These are phyloP conservation scores for Chionographis japonica DNA, from an alignment of 106 monocot genomes.

Conservation along the genomic window DNA sequence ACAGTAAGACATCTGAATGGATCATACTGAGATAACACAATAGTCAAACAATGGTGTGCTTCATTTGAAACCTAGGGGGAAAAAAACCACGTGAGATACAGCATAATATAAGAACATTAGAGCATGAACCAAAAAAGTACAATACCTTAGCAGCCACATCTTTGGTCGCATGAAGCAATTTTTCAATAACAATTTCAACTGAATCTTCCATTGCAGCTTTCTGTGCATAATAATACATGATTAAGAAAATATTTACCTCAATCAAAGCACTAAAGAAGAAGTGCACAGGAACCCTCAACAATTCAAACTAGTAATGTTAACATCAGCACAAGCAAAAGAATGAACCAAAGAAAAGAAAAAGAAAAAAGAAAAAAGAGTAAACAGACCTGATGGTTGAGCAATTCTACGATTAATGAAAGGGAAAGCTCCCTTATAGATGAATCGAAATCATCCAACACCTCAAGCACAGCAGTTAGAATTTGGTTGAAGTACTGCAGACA, in stretches of 20 bases:
- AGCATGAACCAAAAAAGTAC: slow-evolving; percentile 5
- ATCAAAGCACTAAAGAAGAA: no score
- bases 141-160: slow-evolving; percentile 72
- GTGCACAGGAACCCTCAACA: neutral
- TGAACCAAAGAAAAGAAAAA: neutral
- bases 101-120: neutral
- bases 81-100: neutral
- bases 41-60: slow-evolving; percentile 70
- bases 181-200: slow-evolving; percentile 91
- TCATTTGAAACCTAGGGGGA: slow-evolving; percentile 81
- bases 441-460: slow-evolving; percentile 81
- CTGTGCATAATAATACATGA: slow-evolving; percentile 23
- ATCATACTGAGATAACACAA: slow-evolving; percentile 72
- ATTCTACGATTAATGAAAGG: slow-evolving; percentile 71
- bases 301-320: neutral
- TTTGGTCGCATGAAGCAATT: slow-evolving; percentile 72
- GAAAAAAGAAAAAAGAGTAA: no score
- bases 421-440: slow-evolving; percentile 68
- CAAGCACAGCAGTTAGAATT: slow-evolving; percentile 88
- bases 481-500: slow-evolving; percentile 93
- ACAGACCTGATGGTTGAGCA: slow-evolving; percentile 88
- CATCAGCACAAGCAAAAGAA: neutral
- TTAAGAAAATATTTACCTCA: no score
- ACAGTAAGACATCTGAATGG: slow-evolving; percentile 89
- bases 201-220: slow-evolving; percentile 88